These are phyloP conservation scores for Aplosporella prunicola DNA, from an alignment of 2,329 filamentous ascomycete species.

Conservation along the genomic window DNA sequence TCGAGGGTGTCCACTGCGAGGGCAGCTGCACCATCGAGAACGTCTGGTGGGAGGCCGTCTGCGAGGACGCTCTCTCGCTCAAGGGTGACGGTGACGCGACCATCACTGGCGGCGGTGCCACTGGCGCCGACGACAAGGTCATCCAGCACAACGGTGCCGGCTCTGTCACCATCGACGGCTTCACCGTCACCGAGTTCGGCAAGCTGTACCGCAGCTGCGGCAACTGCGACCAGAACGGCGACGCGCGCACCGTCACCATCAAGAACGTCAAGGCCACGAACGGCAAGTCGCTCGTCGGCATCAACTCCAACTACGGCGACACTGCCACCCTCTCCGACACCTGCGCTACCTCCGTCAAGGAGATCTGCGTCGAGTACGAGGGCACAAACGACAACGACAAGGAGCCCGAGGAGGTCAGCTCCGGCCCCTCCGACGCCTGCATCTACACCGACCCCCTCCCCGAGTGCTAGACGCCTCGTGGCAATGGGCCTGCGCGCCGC, in stretches of 20 bases:
- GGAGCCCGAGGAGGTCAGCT: constrained; percentile 23
- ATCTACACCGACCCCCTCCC: constrained; percentile 18
- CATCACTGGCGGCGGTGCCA: constrained; percentile 34
- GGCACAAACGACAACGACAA: constrained; percentile 24
- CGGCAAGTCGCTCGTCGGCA: constrained; percentile 37
- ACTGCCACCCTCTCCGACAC: constrained; percentile 15
- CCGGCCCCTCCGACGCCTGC: constrained; percentile 24
- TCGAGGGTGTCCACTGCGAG: constrained; percentile 44
- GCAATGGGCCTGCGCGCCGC: too few relatives aligned
- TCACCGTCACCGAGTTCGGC: constrained; percentile 28
- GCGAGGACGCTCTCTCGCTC: constrained; percentile 31
- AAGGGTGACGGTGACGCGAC: constrained; percentile 28
- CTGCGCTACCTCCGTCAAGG: constrained; percentile 21
- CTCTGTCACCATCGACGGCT: constrained; percentile 29
- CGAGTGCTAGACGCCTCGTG: constrained; percentile 8
- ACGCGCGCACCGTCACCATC: constrained; percentile 36
- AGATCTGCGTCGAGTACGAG: constrained; percentile 28
- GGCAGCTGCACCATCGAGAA: constrained; percentile 40
- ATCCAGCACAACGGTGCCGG: constrained; percentile 36
- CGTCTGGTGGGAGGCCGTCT: constrained; percentile 37
- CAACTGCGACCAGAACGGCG: constrained; percentile 37
- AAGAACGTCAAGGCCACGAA: constrained; percentile 35
- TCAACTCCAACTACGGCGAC: constrained; percentile 45
- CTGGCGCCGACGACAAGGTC: constrained; percentile 29
- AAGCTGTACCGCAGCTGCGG: constrained; percentile 42